phyloP scores from a whole-genome alignment of 768 basidiomycete genomes.

The Crucibulum laeve region DNA sequence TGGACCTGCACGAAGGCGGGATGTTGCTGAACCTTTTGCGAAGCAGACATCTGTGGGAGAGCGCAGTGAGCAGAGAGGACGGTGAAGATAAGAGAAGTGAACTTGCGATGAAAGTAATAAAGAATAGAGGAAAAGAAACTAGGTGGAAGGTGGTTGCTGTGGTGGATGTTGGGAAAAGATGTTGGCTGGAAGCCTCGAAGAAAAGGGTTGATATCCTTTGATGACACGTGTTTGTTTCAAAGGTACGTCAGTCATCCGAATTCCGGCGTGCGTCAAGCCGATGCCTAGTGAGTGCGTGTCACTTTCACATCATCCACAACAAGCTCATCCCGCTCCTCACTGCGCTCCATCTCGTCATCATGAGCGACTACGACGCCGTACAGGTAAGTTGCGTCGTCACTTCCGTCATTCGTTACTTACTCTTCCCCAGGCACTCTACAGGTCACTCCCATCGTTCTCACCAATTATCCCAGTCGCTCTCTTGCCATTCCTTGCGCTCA shows the following conservation, averaged over 20 bases:
- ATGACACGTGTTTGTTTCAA: slow-evolving; percentile 62
- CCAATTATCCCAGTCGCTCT: slow-evolving; percentile 64
- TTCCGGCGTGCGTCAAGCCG: slow-evolving; percentile 1
- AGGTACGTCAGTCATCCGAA: slow-evolving; percentile 51
- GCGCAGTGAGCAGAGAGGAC: slow-evolving; percentile 18
- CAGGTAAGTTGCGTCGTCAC: slow-evolving; percentile 34
- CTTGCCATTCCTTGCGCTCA: slow-evolving; percentile 71
- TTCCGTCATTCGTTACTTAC: slow-evolving; percentile 3
- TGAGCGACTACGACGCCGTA: slow-evolving; percentile 52
- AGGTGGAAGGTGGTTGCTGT: slow-evolving; percentile 7
- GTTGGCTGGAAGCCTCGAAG: slow-evolving; percentile 3
- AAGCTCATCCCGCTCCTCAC: too few species aligned
- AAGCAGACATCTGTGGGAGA: slow-evolving; percentile 58
- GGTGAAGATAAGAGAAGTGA: slow-evolving; percentile 17
- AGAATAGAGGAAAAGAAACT: slow-evolving; percentile 18
- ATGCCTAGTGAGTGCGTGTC: not conserved
- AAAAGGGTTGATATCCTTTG: slow-evolving; percentile 41
- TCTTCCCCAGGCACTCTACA: slow-evolving; percentile 52
- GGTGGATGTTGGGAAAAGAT: slow-evolving; percentile 9
- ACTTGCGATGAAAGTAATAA: too few species aligned
- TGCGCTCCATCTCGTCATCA: too few species aligned
- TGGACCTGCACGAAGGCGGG: slow-evolving; percentile 82
- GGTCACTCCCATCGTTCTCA: slow-evolving; percentile 61
- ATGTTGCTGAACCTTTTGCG: slow-evolving; percentile 84
- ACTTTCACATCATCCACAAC: slow-evolving; percentile 15